Percentiles rank a stretch among this genome's conserved stretches.
These are phyloP conservation scores for Pseudocercospora pini-densiflorae DNA, from an alignment of 2,329 filamentous ascomycete genomes.

Conservation along the genomic window DNA sequence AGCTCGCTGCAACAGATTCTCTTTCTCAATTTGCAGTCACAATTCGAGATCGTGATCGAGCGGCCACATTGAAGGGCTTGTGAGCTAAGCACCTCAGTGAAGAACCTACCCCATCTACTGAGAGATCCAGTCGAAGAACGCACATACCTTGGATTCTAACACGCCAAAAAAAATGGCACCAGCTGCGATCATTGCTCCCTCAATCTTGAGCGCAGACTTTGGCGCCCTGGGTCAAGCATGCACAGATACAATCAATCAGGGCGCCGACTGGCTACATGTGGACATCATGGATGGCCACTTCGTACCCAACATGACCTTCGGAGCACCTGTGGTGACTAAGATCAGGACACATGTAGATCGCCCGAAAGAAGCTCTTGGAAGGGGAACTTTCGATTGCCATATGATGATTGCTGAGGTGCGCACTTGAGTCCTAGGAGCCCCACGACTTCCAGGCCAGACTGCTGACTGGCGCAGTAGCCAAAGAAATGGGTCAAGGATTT, in stretches of 20 bases:
- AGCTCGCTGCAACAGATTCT: not conserved
- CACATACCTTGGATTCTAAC: not conserved
- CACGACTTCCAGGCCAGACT: slow-evolving; percentile 10
- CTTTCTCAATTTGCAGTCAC: not conserved
- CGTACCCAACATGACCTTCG: slow-evolving; percentile 98
- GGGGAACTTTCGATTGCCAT: slow-evolving; percentile 97
- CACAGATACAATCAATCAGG: slow-evolving; percentile 79
- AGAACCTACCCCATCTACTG: not conserved
- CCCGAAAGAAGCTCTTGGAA: slow-evolving; percentile 70
- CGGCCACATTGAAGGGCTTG: too few species aligned
- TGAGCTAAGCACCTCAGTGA: not conserved
- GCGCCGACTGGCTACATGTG: slow-evolving; percentile 92
- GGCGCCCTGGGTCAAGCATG: slow-evolving; percentile 85
- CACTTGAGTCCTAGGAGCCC: not conserved
- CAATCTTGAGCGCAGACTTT: slow-evolving; percentile 98
- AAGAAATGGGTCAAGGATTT: slow-evolving; percentile 99
- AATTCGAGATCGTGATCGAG: not conserved
- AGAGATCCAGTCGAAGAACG: not conserved
- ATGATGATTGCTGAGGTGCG: slow-evolving; percentile 99
- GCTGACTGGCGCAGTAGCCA: slow-evolving; percentile 62
- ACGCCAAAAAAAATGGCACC: slow-evolving; percentile 69
- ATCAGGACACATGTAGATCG: slow-evolving; percentile 84
- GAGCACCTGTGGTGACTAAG: slow-evolving; percentile 91
- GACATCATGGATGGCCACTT: slow-evolving; percentile 99
- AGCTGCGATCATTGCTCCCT: slow-evolving; percentile 92